Percentiles rank a stretch among this genome's conserved stretches.
Evolutionary conservation across 371 early-diverging fungal genomes (phyloP).

Genomic region (Basidiobolus meristosporus): DNA sequence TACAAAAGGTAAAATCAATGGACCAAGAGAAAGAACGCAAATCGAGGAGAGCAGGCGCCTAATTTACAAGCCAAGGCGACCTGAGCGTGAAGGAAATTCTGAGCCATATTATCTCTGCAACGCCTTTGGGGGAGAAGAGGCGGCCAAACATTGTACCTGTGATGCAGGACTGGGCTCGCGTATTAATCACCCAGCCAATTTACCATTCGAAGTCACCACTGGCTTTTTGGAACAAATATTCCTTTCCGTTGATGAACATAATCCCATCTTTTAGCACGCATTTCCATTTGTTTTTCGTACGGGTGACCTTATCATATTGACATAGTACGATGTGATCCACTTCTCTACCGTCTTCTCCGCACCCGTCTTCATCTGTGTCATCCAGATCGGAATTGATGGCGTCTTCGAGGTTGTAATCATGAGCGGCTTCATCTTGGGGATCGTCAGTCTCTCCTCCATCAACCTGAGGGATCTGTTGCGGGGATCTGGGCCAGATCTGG

Average conservation of each 20-base stretch:
- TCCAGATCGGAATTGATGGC: conserved; percentile 74
- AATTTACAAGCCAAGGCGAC: no score
- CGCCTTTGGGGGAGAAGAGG: no score
- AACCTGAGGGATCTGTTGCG: conserved; percentile 17
- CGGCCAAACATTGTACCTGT: no score
- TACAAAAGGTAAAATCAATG: no score
- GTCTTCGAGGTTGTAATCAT: conserved; percentile 41
- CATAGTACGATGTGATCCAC: conserved; percentile 77
- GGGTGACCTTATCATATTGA: conserved; percentile 87
- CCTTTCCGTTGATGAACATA: conserved; percentile 80
- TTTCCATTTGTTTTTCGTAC: conserved; percentile 96
- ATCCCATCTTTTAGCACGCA: conserved; percentile 89
- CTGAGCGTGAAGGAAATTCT: no score
- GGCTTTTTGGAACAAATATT: conserved; percentile 83
- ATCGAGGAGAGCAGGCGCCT: no score
- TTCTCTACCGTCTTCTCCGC: conserved; percentile 51
- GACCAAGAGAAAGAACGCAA: no score
- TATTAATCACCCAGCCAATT: not conserved
- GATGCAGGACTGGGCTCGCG: no score
- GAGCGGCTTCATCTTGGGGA: conserved; percentile 15
- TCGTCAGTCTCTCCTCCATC: conserved; percentile 25
- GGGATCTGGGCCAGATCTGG: conserved; percentile 1
- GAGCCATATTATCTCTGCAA: no score
- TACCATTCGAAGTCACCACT: conserved; percentile 93
- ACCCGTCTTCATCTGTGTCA: conserved; percentile 50